These are phyloP conservation scores for Trichosporon ovoides DNA, from an alignment of 1,284 basidiomycete species.

Conservation along the genomic window DNA sequence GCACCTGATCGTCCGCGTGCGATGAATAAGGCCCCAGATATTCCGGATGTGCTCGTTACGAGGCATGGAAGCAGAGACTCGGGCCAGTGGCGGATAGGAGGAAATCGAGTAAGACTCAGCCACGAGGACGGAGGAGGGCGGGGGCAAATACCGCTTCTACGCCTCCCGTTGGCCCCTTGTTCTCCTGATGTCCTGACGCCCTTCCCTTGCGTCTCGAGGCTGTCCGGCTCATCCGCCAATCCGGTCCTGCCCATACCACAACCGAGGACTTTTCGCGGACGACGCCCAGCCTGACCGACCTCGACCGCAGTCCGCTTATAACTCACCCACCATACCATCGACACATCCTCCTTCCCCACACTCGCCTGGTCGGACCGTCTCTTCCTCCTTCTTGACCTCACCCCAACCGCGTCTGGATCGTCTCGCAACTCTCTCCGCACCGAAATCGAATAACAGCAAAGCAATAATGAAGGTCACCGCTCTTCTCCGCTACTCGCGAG, in stretches of 20 bases:
- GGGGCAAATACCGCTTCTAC: too few species aligned
- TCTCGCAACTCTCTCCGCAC: neutral
- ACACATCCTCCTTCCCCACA: neutral
- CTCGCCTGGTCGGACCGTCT: neutral
- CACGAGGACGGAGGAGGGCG: too few species aligned
- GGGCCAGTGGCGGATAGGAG: neutral
- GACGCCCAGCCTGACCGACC: neutral
- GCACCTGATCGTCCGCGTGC: neutral
- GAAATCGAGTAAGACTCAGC: neutral
- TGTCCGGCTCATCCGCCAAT: conserved; percentile 1
- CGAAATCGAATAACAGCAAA: neutral
- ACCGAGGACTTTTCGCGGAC: conserved; percentile 1
- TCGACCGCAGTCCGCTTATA: conserved; percentile 2
- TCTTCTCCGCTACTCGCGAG: conserved; percentile 47
- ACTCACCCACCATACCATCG: neutral
- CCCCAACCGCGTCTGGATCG: neutral
- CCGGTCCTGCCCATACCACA: neutral
- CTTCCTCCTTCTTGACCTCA: neutral
- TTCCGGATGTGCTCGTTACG: neutral
- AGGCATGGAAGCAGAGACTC: too few species aligned
- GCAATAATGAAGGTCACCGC: conserved; percentile 43
- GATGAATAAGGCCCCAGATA: neutral
- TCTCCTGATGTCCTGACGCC: too few species aligned
- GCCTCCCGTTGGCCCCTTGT: too few species aligned
- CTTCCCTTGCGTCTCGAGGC: too few species aligned